Conservation (phyloP, 768 basidiomycete species). For the Psilocybe cubensis region DNA sequence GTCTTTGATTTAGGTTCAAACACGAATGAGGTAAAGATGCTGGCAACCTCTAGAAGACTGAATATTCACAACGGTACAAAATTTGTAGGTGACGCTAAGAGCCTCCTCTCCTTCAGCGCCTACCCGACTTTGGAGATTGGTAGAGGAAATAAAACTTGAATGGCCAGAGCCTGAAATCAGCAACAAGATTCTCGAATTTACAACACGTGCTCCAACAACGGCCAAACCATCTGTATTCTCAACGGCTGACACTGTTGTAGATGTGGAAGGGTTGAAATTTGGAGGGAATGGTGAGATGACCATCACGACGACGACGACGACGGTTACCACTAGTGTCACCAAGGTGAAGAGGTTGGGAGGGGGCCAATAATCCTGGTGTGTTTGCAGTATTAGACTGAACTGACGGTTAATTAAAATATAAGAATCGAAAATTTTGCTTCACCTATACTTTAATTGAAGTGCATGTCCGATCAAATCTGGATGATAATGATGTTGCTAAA, state of each 20-base stretch:
- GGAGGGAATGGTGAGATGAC: conserved; percentile 28
- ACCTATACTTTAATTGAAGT: no score
- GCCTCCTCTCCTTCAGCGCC: conserved; percentile 16
- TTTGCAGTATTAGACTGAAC: no score
- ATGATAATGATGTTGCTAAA: no score
- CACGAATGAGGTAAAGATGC: conserved; percentile 12
- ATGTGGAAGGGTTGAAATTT: conserved; percentile 25
- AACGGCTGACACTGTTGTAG: conserved; percentile 23
- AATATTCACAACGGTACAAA: no score
- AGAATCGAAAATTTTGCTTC: no score
- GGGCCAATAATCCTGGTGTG: not conserved
- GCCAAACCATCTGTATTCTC: conserved; percentile 9
- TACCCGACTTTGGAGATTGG: conserved; percentile 25
- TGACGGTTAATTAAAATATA: no score
- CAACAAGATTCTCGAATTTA: not conserved
- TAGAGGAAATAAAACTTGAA: conserved; percentile 6
- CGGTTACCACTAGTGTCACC: conserved; percentile 30
- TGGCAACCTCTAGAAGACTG: no score
- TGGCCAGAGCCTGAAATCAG: not conserved
- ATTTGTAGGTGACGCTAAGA: conserved; percentile 23
- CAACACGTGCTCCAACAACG: not conserved
- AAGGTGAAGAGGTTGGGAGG: conserved; percentile 21
- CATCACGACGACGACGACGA: conserved; percentile 36
- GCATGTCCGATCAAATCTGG: no score
- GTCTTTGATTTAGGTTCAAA: conserved; percentile 23